These are phyloP conservation scores for Cladosporium sp. DNA, from an alignment of 2,329 filamentous ascomycete genomes.

Conservation along the genomic window DNA sequence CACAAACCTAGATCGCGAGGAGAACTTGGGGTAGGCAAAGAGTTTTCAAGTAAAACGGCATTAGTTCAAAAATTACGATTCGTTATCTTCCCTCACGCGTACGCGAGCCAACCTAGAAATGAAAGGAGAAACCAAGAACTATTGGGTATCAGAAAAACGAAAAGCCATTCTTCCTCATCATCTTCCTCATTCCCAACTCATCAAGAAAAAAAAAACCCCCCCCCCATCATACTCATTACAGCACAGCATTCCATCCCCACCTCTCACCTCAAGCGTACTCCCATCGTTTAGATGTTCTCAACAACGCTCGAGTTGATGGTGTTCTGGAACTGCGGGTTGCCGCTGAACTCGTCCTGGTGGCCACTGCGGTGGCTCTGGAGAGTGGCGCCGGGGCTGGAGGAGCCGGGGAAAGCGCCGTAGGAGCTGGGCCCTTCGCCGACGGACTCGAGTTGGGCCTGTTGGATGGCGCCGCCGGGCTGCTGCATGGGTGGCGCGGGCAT, in stretches of 20 bases:
- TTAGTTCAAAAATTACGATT: too few relatives aligned
- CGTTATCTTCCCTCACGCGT: too few relatives aligned
- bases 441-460: constrained; percentile 44
- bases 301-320: constrained; percentile 77
- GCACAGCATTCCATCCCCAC: not conserved
- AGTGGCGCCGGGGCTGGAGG: constrained; percentile 15
- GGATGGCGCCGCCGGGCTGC: constrained; percentile 36
- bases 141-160: too few relatives aligned
- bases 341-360: constrained; percentile 32
- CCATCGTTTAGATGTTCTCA: constrained; percentile 69
- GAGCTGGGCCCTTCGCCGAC: constrained; percentile 54
- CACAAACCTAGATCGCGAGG: too few relatives aligned
- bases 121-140: too few relatives aligned
- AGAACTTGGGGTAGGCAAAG: too few relatives aligned
- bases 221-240: too few relatives aligned
- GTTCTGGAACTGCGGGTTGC: constrained; percentile 52
- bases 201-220: too few relatives aligned
- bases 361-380: constrained; percentile 4
- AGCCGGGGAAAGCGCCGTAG: constrained; percentile 31
- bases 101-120: too few relatives aligned
- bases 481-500: constrained; percentile 47
- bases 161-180: too few relatives aligned
- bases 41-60: too few relatives aligned
- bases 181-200: too few relatives aligned
- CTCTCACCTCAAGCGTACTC: not conserved